Base-by-base conservation (phyloP, 768 basidiomycete genomes). In the Amanita pseudoporphyria region DNA sequence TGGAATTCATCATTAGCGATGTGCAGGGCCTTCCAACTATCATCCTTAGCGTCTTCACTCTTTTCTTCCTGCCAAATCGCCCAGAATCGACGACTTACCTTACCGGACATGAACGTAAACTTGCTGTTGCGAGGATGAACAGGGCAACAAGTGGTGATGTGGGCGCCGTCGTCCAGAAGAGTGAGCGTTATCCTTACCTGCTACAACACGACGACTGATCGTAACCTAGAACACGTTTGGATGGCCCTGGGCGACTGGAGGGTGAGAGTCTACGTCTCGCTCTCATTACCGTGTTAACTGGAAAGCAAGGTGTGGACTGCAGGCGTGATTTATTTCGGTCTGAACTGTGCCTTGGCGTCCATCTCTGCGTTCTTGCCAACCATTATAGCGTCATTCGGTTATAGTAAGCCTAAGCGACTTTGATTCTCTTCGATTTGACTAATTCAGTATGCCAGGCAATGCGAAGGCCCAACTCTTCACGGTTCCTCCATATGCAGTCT, bases 311-410 rank as follows among this genome's bases (percentile, higher is more conserved):
- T 81, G 28, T 83, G n/a, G 56, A 58, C 69, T 7, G 85, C 72
- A 0, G 87, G 87, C 0, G 73, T 81, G 24, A 79, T 88, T 52
- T 89, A 87, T 62, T 87, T 89, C 58, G 86, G 84, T 24, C 65
- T 86, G 44, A 88, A 88, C 57, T 78, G 77, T 45, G 82, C 86
- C 18, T 67, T 89, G 13, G 81, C 85, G n/a, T 84, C 87, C 7
- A 84, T 84, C 31, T 81, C 82, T 19, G 86, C 87, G 0, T 92
- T 92, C 67, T 66, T 92, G 47, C 89, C 89, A 2, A 90, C 87
- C 2, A 87, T 91, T 57, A 78, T 91, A 38, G 71, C 69, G 37
- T 85, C 82, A 0, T 79, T 89, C 49, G 84, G 84, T 30, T 81
- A 74, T 55, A 76, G 86, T 87, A 49, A 41, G 84, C 67, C 22